A percentile compares a stretch with the other conserved stretches of the same genome.
Conservation (phyloP, 495 filamentous ascomycete species). For the Podospora bellae-mahoneyi region DNA sequence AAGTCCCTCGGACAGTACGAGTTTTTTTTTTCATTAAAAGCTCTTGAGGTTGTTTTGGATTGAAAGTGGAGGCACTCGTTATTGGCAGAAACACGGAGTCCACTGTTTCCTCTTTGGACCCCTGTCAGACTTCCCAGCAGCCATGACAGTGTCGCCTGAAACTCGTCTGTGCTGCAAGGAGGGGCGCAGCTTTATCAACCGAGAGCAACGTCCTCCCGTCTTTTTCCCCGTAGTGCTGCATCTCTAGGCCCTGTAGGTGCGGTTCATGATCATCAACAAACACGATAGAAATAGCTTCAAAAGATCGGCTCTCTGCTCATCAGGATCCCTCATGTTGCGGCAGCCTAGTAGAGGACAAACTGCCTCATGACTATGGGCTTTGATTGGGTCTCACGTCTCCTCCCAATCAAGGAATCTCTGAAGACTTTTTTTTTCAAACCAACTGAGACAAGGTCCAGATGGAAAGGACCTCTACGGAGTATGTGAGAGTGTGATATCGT, state of each 20-base stretch:
- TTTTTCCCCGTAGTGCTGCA: neutral
- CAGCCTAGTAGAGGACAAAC: neutral
- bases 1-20: neutral
- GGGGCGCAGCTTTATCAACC: constrained; percentile 23
- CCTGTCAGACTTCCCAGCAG: constrained; percentile 23
- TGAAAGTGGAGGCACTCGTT: constrained; percentile 15
- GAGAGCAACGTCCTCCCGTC: constrained; percentile 1
- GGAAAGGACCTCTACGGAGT: neutral
- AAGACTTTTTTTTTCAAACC: neutral
- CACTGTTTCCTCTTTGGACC: constrained; percentile 26
- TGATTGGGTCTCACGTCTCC: neutral
- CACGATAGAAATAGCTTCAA: constrained; percentile 22
- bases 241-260: neutral
- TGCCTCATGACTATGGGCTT: neutral
- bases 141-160: constrained; percentile 33
- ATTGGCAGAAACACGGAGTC: constrained; percentile 27
- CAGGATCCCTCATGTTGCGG: neutral
- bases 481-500: neutral
- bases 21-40: constrained; percentile 14
- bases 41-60: constrained; percentile 34
- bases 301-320: neutral
- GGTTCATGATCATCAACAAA: constrained; percentile 14
- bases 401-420: neutral
- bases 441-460: constrained; percentile 16
- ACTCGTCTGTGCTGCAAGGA: constrained; percentile 35